A percentile compares a stretch with the other conserved stretches of the same genome.
phyloP scores from a whole-genome alignment of 1,139 yeast genomes.

The Yamadazyma epiphylla region DNA sequence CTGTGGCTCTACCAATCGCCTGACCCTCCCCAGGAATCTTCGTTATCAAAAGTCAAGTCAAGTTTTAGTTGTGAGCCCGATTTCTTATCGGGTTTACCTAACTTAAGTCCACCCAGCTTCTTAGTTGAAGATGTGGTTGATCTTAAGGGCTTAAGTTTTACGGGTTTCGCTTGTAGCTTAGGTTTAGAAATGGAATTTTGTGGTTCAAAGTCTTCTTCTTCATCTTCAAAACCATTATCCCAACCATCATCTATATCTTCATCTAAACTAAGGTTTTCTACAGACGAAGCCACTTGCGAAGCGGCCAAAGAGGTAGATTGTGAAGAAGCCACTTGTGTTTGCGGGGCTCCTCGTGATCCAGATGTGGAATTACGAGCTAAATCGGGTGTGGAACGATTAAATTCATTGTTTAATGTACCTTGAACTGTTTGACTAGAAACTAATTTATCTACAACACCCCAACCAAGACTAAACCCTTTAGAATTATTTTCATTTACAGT shows the following conservation, averaged over 20 bases:
- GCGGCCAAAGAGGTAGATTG: conserved; percentile 5
- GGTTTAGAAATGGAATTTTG: conserved; percentile 4
- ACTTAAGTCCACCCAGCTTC: conserved; percentile 17
- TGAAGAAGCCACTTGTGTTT: not conserved
- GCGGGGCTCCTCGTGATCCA: conserved; percentile 9
- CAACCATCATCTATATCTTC: conserved; percentile 27
- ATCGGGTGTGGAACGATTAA: conserved; percentile 42
- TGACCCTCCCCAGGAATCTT: conserved; percentile 54
- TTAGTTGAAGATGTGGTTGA: conserved; percentile 9
- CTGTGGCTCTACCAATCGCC: conserved; percentile 30
- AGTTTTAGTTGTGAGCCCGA: conserved; percentile 32
- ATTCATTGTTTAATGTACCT: conserved; percentile 35
- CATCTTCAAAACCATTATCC: conserved; percentile 26
- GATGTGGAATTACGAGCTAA: conserved; percentile 12
- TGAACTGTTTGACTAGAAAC: conserved; percentile 27
- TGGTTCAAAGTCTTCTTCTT: conserved; percentile 3
- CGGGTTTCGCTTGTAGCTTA: conserved; percentile 6
- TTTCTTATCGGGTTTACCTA: conserved; percentile 21
- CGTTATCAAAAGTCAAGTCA: conserved; percentile 40
- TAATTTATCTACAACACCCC: conserved; percentile 38
- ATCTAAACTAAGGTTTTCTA: conserved; percentile 8
- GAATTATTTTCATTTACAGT: conserved; percentile 6
- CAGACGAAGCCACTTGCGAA: conserved; percentile 3
- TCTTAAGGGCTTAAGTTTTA: conserved; percentile 1
- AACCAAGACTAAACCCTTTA: conserved; percentile 22